phyloP scores from a whole-genome alignment of 768 basidiomycete genomes.

The Pleurotus sapidus region DNA sequence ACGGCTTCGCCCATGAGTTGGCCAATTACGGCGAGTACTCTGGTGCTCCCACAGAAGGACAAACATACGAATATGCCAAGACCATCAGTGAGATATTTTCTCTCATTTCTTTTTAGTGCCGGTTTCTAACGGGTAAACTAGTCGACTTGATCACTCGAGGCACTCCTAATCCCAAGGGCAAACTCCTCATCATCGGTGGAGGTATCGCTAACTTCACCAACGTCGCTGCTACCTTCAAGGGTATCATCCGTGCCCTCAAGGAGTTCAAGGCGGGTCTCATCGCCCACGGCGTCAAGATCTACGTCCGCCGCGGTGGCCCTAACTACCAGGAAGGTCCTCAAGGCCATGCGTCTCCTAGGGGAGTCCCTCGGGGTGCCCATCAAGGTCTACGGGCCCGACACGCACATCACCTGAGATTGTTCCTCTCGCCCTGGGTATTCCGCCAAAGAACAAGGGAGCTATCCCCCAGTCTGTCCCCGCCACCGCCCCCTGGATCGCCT shows the following conservation, averaged over 20 bases:
- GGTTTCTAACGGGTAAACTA: constrained; percentile 20
- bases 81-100: constrained; percentile 71
- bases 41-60: constrained; percentile 95
- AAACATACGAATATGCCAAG: constrained; percentile 99
- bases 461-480: constrained; percentile 22
- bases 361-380: constrained; percentile 98
- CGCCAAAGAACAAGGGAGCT: constrained; percentile 38
- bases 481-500: constrained; percentile 44
- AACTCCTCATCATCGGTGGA: constrained; percentile 99
- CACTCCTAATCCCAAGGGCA: constrained; percentile 78
- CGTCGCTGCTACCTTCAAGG: constrained; percentile 99
- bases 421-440: constrained; percentile 93
- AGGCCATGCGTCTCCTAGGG: constrained; percentile 96
- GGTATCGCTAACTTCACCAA: constrained; percentile 99
- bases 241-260: constrained; percentile 96
- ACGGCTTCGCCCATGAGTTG: constrained; percentile 94
- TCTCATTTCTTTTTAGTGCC: background rate
- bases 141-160: constrained; percentile 96
- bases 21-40: constrained; percentile 99
- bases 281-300: constrained; percentile 86
- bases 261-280: constrained; percentile 87
- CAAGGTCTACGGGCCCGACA: constrained; percentile 95
- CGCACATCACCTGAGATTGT: constrained; percentile 99
- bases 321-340: constrained; percentile 98
- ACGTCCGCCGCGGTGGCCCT: constrained; percentile 96